Evolutionary conservation across 495 filamentous ascomycete species (phyloP), one percentile per base, ranked within the genome.

Genomic region (Thermochaetoides thermophila): DNA sequence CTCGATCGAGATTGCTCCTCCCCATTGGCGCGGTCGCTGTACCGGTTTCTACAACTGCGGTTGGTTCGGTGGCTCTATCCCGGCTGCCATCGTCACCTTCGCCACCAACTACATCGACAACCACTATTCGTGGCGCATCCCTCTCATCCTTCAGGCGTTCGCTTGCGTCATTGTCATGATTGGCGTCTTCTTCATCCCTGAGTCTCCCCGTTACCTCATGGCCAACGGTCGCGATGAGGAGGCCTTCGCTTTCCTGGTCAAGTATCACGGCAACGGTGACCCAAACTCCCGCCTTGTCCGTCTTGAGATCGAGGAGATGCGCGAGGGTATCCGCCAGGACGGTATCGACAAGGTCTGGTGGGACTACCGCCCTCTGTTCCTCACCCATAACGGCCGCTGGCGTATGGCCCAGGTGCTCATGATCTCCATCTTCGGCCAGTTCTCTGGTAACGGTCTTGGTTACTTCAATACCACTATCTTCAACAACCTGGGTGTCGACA

Each of bases 191-290:
- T 70, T 78, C 44, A 64, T 78, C 15, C 72, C 73, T 10, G 74
- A 78, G 40, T 71, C 67, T 9, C 74, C 74, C 18, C 67, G 74
- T 30, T 79, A 63, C 64, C 58, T 76, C 17, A 58, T 76, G 29
- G 64, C 67, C 36, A 64, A 71, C 39, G 61, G 62, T 17, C 60
- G 59, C 29, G 45, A 59, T 23, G 66, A 67, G 16, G 57, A 68
- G 44, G 74, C 72, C 6, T 38, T 59, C 17, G 63, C 45, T 0
- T 71, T 75, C 45, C 50, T 76, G 21, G 48, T 55, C 38, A 72
- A 71, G 47, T 74, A 67, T 39, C 73, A 77, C 46, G 71, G 69
- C 22, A 71, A 71, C 30, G 61, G 63, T 17, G 52, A 71, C 33
- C 58, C 51, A 5, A 61, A 63, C 40, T 62, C 66, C 16, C 59